Evolutionary conservation across 1,284 basidiomycete genomes (phyloP).

Genomic region (Ganoderma meredithae): DNA sequence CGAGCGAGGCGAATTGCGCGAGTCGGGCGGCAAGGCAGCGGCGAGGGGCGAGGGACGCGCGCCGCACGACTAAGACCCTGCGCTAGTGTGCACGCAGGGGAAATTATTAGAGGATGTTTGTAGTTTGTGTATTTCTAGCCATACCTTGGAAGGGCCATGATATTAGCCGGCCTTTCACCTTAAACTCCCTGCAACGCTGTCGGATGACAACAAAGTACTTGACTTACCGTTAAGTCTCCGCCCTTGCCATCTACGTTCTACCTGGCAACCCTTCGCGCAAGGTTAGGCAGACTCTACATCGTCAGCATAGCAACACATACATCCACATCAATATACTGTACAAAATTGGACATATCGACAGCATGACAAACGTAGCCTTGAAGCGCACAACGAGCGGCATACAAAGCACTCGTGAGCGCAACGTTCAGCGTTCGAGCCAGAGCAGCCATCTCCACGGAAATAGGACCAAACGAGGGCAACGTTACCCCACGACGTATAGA

Average conservation of each 20-base stretch:
- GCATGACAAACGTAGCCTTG: background rate
- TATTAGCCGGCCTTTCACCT: background rate
- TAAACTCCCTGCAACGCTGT: background rate
- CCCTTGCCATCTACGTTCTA: background rate
- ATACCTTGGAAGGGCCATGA: background rate
- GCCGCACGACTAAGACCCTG: conserved; percentile 47
- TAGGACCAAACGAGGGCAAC: too few relatives aligned
- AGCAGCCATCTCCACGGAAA: background rate
- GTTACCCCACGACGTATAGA: too few relatives aligned
- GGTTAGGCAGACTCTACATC: background rate
- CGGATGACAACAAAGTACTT: background rate
- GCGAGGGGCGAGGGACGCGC: conserved; percentile 50
- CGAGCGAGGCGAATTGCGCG: conserved; percentile 63
- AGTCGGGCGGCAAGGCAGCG: conserved; percentile 59
- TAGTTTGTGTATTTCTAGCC: background rate
- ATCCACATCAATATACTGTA: conserved; percentile 12
- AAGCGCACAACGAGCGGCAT: background rate
- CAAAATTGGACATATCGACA: background rate
- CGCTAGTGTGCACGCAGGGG: background rate
- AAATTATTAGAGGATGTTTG: background rate
- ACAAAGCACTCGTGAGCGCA: background rate
- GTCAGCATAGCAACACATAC: conserved; percentile 11
- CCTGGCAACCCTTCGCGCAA: background rate
- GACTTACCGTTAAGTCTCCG: background rate
- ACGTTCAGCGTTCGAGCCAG: background rate